These are phyloP conservation scores for Melastoma candidum DNA, from an alignment of 441 rosid species.

Conservation along the genomic window DNA sequence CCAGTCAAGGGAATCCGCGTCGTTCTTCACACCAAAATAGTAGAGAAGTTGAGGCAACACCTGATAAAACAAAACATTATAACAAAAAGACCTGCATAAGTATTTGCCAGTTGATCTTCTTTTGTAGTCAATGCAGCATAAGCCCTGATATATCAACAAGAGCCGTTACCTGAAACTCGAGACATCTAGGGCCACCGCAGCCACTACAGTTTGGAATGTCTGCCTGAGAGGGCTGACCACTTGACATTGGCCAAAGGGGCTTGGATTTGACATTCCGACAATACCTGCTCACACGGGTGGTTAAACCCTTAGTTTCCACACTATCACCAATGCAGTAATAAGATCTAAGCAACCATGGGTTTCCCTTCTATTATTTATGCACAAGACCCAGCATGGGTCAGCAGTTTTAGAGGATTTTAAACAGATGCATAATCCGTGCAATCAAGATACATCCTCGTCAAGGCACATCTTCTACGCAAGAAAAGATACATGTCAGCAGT, in stretches of 20 bases:
- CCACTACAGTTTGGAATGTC: conserved; percentile 59
- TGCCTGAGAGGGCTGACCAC: conserved; percentile 47
- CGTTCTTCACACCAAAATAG: conserved; percentile 58
- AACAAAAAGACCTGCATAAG: background rate
- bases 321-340: background rate
- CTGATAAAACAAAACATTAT: conserved; percentile 23
- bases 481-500: too few species aligned
- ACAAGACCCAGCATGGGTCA: too few species aligned
- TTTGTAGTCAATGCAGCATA: background rate
- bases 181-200: conserved; percentile 51
- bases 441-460: too few species aligned
- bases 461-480: too few species aligned
- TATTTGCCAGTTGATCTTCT: background rate
- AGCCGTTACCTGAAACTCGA: conserved; percentile 63
- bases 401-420: too few species aligned
- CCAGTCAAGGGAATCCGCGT: conserved; percentile 80
- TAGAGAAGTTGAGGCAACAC: conserved; percentile 74
- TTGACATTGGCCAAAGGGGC: conserved; percentile 66
- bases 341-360: too few species aligned
- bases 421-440: too few species aligned
- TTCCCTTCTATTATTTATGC: too few species aligned
- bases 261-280: conserved; percentile 36
- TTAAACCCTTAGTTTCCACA: conserved; percentile 5
- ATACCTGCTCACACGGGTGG: conserved; percentile 26
- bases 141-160: background rate